phyloP scores from a whole-genome alignment of 768 basidiomycete species.

The Calvatia gigantea region DNA sequence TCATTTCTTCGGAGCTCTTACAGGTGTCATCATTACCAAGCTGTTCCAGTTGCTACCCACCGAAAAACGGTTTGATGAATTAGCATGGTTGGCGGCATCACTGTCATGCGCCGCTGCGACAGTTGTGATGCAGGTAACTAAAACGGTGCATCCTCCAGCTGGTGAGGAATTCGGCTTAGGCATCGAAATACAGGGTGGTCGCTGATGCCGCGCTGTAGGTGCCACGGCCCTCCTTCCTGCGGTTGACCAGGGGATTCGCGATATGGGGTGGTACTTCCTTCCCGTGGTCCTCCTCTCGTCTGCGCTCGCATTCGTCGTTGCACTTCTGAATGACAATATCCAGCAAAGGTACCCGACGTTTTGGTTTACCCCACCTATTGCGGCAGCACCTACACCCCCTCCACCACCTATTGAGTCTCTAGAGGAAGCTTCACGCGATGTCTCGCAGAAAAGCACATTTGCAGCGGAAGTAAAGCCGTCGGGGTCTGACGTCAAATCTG shows the following conservation, averaged over 20 bases:
- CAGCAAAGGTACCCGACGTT: conserved; percentile 47
- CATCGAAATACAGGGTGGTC: not conserved
- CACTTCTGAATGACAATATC: conserved; percentile 47
- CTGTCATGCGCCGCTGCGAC: conserved; percentile 39
- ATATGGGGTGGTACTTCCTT: conserved; percentile 51
- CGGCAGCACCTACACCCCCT: conserved; percentile 1
- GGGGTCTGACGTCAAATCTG: not conserved
- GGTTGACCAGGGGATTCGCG: conserved; percentile 35
- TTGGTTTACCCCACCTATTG: conserved; percentile 32
- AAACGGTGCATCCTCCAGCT: conserved; percentile 52
- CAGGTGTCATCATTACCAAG: conserved; percentile 49
- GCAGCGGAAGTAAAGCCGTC: not conserved
- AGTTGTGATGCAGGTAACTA: conserved; percentile 50
- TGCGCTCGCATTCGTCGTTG: conserved; percentile 38
- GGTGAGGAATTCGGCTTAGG: conserved; percentile 23
- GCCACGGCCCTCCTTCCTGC: conserved; percentile 53
- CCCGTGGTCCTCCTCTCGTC: conserved; percentile 49
- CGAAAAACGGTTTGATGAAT: conserved; percentile 36
- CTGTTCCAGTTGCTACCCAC: conserved; percentile 43
- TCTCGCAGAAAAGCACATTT: not conserved
- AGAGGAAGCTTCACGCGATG: not conserved
- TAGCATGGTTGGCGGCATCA: conserved; percentile 47
- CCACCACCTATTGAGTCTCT: not conserved
- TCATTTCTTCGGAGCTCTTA: conserved; percentile 47
- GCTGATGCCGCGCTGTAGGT: conserved; percentile 22